Evolutionary conservation across 2,329 filamentous ascomycete species (phyloP), one percentile per base, ranked within the genome.

Genomic region (Fusarium solani-melongenae): DNA sequence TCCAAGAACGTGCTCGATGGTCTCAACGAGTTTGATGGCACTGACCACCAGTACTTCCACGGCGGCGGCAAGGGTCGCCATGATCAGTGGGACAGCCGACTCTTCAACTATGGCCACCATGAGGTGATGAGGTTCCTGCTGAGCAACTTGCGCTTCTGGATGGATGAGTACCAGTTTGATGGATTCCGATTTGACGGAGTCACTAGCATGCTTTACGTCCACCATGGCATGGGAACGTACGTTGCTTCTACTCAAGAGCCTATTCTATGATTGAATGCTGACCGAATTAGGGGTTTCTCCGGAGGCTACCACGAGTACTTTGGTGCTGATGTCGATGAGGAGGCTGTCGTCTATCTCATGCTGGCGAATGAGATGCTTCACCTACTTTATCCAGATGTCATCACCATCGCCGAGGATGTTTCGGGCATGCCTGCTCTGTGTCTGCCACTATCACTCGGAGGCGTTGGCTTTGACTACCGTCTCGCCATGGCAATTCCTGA

Each of bases 281-380:
- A 73, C 31, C 10, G 27, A 2, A 58, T 1, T 36, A 96, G 94
- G 64, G 96, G 96, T 20, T 99, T 99, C 82, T 98, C 95, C 20
- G 96, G 96, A 66, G 96, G 96, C 17, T 99, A 99, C 80, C 96
- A 99, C 80, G 96, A 99, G 83, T 99, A 99, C 82, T 99, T 98
- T 80, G 96, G 96, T 8, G 86, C 91, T 6, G 89, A 89, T 27
- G 96, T 98, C 31, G 96, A 99, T 73, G 94, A 98, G 76, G 96
- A 98, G 78, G 96, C 94, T 33, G 91, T 98, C 24, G 94, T 94
- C 17, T 99, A 99, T 82, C 89, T 99, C 71, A 98, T 98, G 92
- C 84, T 99, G 59, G 96, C 96, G 53, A 99, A 99, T 81, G 94
- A 98, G 84, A 91, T 99, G 92, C 88, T 99, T 60, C 96, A 98